These are phyloP conservation scores for Colletotrichum somersetense DNA, from an alignment of 2,329 filamentous ascomycete species.

Conservation along the genomic window DNA sequence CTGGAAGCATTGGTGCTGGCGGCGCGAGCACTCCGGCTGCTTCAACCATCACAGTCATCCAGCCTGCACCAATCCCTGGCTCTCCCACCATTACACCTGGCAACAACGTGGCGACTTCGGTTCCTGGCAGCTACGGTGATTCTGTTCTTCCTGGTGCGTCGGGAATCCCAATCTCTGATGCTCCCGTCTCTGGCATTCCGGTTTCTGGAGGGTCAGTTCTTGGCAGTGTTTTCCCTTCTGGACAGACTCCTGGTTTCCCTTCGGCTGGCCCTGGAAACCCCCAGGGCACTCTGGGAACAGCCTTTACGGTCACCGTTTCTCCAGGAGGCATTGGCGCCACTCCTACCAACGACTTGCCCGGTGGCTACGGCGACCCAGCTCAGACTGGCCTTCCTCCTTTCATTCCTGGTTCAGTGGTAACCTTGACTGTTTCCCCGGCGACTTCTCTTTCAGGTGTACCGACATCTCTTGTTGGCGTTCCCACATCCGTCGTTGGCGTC, in stretches of 20 bases:
- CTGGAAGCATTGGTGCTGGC: background rate
- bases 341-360: slow-evolving; percentile 1
- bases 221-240: background rate
- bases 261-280: background rate
- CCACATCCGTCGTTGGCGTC: background rate
- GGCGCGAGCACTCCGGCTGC: slow-evolving; percentile 4
- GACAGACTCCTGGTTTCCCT: background rate
- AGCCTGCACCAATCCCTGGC: background rate
- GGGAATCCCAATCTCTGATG: background rate
- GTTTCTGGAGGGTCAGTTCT: background rate
- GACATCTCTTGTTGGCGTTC: background rate
- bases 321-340: background rate
- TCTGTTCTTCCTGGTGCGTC: slow-evolving; percentile 12
- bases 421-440: slow-evolving; percentile 3
- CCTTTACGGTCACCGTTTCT: slow-evolving; percentile 1
- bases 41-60: slow-evolving; percentile 22
- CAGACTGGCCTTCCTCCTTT: slow-evolving; percentile 8
- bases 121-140: slow-evolving; percentile 32
- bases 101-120: background rate
- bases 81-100: background rate
- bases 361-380: slow-evolving; percentile 26
- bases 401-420: slow-evolving; percentile 4
- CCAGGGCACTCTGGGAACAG: background rate
- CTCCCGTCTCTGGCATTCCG: slow-evolving; percentile 5
- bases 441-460: background rate